Evolutionary conservation across 345 rosid genomes (phyloP), one percentile per base, ranked within the genome.

Genomic region (Syzygium aromaticum): DNA sequence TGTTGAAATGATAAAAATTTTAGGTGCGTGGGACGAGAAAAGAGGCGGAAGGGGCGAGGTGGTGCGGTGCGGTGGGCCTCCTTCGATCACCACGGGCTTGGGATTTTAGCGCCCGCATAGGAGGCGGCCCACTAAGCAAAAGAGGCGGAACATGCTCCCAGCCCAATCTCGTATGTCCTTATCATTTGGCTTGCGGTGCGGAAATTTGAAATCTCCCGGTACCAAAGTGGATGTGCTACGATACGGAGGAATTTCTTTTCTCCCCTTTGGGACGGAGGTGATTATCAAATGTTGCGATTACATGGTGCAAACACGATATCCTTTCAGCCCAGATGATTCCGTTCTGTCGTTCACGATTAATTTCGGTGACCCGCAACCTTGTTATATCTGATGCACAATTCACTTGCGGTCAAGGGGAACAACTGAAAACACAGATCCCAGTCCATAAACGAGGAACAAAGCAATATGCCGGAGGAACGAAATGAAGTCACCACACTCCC

Each of bases 261-360:
- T 52, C 5, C 7, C 7, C 43, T 30, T 9, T 0, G 6, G 21
- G 23, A 3, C 1, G 1, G 6, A 5, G 23, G 40, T 17, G 13
- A 11, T 30, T 5, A 67, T 30, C 43, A 2, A 2, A 17, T 16
- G 21, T 17, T 17, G 10, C 3, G 5, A 64, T 19, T 8, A 30
- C 12, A 67, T 0, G 11, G 5, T 0, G 43, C 6, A 21, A 30
- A 67, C 0, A 0, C 9, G 46, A 16, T 7, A 16, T 6, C 38
- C 11, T 67, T 67, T 3, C n/a, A 4, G 1, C 8, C 21, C 46
- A 8, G 3, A 17, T 17, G 78, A 33, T 9, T 2, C 0, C 0
- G 1, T 5, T 67, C 17, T 1, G 2, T 8, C 3, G 0, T 67
- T 2, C 9, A 1, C 7, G 46, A 43, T 43, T 43, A 43, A 43